Evolutionary conservation across 495 filamentous ascomycete genomes (phyloP).

Genomic region (Thozetella sp.): DNA sequence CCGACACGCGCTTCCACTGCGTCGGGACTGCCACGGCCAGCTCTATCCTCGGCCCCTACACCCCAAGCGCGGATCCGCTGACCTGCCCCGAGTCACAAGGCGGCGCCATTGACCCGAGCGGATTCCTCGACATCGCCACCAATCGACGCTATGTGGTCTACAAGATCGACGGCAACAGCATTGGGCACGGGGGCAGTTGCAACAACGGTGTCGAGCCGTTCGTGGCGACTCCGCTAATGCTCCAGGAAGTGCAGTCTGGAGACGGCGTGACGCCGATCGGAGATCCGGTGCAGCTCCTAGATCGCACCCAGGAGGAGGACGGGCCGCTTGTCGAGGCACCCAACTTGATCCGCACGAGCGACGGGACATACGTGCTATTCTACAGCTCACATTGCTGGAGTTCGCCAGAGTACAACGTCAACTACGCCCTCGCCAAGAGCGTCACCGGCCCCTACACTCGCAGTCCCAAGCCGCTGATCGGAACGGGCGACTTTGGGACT

Average conservation of each 20-base stretch:
- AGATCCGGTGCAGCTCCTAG: conserved; percentile 52
- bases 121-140: conserved; percentile 48
- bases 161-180: conserved; percentile 64
- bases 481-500: conserved; percentile 40
- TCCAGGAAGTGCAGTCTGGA: conserved; percentile 49
- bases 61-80: conserved; percentile 38
- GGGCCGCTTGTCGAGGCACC: conserved; percentile 67
- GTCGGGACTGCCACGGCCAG: conserved; percentile 51
- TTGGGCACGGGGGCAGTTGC: conserved; percentile 59
- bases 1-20: conserved; percentile 47
- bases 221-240: conserved; percentile 58
- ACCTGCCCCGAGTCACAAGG: conserved; percentile 52
- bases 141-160: conserved; percentile 60
- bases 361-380: conserved; percentile 59
- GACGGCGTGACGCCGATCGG: conserved; percentile 57
- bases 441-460: conserved; percentile 51
- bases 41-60: conserved; percentile 52
- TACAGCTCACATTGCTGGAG: conserved; percentile 63
- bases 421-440: conserved; percentile 49
- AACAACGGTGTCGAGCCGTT: conserved; percentile 51
- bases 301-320: conserved; percentile 50
- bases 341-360: conserved; percentile 42
- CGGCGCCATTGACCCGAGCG: conserved; percentile 61
- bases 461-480: conserved; percentile 29
- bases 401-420: conserved; percentile 52